Evolutionary conservation across 345 rosid species (phyloP).

Genomic region (Eucalyptus microcorys): DNA sequence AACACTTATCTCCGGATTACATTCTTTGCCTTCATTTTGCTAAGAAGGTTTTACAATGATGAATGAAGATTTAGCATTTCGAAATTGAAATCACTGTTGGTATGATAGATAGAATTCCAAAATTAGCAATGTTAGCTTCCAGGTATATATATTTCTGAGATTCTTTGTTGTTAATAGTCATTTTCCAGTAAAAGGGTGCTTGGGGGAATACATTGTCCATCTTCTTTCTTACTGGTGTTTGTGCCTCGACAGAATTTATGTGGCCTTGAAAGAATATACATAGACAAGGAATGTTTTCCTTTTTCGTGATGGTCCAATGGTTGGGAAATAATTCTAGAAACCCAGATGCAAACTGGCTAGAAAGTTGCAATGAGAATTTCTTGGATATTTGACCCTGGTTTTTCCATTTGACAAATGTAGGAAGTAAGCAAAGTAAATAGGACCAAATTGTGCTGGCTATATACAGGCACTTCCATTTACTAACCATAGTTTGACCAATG

Average conservation of each 20-base stretch:
- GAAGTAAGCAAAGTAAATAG: neutral
- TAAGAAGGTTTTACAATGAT: constrained; percentile 15
- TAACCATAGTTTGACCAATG: neutral
- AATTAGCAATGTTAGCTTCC: neutral
- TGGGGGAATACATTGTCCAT: neutral
- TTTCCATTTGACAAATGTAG: neutral
- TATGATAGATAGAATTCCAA: neutral
- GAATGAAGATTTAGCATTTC: constrained; percentile 1
- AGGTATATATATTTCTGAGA: neutral
- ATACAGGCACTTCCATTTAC: neutral
- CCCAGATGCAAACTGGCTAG: neutral
- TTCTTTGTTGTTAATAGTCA: neutral
- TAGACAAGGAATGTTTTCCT: neutral
- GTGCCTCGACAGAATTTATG: neutral
- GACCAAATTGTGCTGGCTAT: neutral
- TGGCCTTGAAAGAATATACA: neutral
- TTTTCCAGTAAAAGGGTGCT: neutral
- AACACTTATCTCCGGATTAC: constrained; percentile 8
- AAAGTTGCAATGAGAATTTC: neutral
- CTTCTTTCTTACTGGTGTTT: neutral
- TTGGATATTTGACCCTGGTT: neutral
- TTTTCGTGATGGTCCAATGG: neutral
- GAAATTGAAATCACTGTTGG: neutral
- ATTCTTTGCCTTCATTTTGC: constrained; percentile 37
- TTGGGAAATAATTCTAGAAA: neutral